Evolutionary conservation across 305 asterid species (phyloP), one percentile per base, ranked within the genome.

Genomic region (Fraxinus sp.): DNA sequence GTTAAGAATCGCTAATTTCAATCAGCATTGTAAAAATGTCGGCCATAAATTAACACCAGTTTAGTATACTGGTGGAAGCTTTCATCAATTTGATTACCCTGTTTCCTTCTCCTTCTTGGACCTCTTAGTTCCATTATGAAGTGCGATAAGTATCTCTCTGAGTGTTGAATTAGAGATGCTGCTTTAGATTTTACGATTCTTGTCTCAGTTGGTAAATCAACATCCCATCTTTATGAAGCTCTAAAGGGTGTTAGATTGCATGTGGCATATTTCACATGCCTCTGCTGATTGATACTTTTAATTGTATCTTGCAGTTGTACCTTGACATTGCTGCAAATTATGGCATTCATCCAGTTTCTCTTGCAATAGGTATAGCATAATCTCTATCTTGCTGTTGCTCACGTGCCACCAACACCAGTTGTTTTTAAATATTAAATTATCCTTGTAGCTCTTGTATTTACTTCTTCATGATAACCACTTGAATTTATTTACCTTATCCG

Each of bases 261-360:
- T 4, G 52, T 71, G 73, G 68, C 62, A 35, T 24, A 16, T 81
- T 79, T n/a, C 20, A 7, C 24, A 1, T 22, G 37, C 37, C 59
- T 66, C 75, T 74, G 11, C 85, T 79, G 79, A 86, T 83, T 79
- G 80, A 5, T 33, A 76, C 81, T 83, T 85, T 59, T 39, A 74
- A 68, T 72, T 75, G 49, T 78, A 78, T 88, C 74, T 84, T 83
- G 87, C 95, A 95, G 97, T 81, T 84, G 74, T 93, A 95, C 82
- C 75, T 90, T 57, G 87, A 90, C 83, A 90, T 93, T 75, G 93
- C 96, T 7, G 73, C 82, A 83, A 84, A 84, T 80, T 90, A 88
- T 80, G 89, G 89, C 35, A 43, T 95, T 78, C 96, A 90, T 82
- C 99, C 98, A 10, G 93, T 94, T 83, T 92, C 97, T 79, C 90